Evolutionary conservation across 2,329 filamentous ascomycete species (phyloP).

Genomic region (Trichoderma pleuroti): DNA sequence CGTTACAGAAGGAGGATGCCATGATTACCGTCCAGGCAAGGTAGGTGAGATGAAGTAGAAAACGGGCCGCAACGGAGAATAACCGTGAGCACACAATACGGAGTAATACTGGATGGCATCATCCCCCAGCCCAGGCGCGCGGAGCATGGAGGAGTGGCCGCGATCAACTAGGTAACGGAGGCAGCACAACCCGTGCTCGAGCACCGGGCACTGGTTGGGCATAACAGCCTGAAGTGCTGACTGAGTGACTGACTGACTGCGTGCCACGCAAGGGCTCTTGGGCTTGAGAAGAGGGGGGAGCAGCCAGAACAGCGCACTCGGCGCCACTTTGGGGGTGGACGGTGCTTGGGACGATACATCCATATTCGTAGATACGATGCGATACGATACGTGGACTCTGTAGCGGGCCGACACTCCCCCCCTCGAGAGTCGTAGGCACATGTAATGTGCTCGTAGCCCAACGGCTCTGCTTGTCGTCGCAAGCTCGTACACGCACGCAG

Average conservation of each 20-base stretch:
- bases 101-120: slow-evolving; percentile 10
- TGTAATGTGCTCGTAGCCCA: background rate
- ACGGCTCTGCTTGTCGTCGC: background rate
- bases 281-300: background rate
- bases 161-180: background rate
- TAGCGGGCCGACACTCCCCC: background rate
- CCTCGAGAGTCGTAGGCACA: background rate
- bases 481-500: background rate
- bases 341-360: background rate
- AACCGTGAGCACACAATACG: slow-evolving; percentile 2
- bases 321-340: background rate
- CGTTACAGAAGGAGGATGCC: background rate
- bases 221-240: background rate
- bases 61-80: slow-evolving; percentile 14
- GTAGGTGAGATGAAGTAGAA: background rate
- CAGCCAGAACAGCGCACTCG: background rate
- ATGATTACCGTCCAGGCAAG: background rate
- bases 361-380: too few species aligned
- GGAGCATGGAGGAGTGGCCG: background rate
- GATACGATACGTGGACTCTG: background rate
- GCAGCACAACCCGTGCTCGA: background rate
- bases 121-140: background rate
- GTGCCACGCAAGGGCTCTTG: background rate
- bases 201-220: slow-evolving; percentile 1
- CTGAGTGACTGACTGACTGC: background rate